Base-by-base conservation (phyloP, 805 yeast genomes). In the Zygoascus flipseniorum region DNA sequence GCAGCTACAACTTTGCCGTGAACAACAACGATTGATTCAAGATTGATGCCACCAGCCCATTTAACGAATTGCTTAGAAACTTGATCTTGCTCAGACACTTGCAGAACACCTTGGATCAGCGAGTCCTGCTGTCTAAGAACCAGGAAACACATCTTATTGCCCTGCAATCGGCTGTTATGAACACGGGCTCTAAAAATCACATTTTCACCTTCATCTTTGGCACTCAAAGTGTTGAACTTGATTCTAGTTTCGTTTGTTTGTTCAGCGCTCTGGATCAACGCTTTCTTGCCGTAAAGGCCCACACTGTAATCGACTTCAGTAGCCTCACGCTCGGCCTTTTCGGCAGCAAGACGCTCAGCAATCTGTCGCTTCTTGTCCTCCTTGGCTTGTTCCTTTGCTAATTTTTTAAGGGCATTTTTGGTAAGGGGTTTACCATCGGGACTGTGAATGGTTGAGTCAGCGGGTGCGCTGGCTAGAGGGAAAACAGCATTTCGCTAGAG, bases 31-130 rank as follows among this genome's bases (percentile, higher is more conserved):
- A 93, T 92, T 48, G 93, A 81, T 73, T 93, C 99, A 62, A 87
- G 77, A 66, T 82, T 86, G 67, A 93, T 78, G 37, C 86, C 74
- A 41, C 92, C 87, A 28, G 89, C 85, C 96, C 97, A 93, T 74
- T 93, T 93, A 60, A 90, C 95, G 92, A 93, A 86, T 69, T 86
- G 96, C 73, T 93, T 93, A 51, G 96, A 86, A 48, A 93, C 77
- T 47, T 83, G 73, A 10, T 73, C 74, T 57, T 82, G 82, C 64
- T 81, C 80, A 64, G 85, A 82, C 56, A 86, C 85, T 67, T 84
- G 88, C 58, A 90, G 75, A 57, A 93, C 77, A 55, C 86, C 96
- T 76, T 92, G 98, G 64, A 90, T 80, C 64, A 85, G 72, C 56
- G 80, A 79, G 52, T 80, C 76, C 73, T 89, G 96, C 76, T 93